These are phyloP conservation scores for Cyberlindnera petersonii DNA, from an alignment of 805 yeast species.

Conservation along the genomic window DNA sequence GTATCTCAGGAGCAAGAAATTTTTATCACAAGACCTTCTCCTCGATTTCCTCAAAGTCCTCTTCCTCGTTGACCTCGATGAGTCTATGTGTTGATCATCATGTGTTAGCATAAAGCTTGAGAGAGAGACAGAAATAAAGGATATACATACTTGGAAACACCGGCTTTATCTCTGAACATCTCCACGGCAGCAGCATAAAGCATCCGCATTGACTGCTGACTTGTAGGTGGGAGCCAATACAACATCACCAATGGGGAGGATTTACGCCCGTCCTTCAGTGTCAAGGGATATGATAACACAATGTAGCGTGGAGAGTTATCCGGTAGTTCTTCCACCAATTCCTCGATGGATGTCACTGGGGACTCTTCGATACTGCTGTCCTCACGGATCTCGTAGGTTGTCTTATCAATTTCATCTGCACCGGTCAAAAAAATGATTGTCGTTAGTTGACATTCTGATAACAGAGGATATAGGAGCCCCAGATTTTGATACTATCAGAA, in stretches of 20 bases:
- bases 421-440: no score
- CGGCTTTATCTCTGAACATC: conserved; percentile 59
- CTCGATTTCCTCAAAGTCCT: conserved; percentile 61
- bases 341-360: conserved; percentile 50
- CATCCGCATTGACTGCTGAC: conserved; percentile 82
- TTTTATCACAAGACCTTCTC: conserved; percentile 22
- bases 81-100: conserved; percentile 40
- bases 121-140: conserved; percentile 20
- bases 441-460: conserved; percentile 5
- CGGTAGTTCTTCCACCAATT: conserved; percentile 71
- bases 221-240: conserved; percentile 86
- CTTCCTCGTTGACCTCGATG: conserved; percentile 61
- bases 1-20: neutral
- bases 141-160: conserved; percentile 30
- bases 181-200: conserved; percentile 89
- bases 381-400: conserved; percentile 45
- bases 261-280: conserved; percentile 65
- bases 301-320: conserved; percentile 77
- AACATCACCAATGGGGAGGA: conserved; percentile 71
- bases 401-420: conserved; percentile 52
- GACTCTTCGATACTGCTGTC: conserved; percentile 41
- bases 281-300: conserved; percentile 71
- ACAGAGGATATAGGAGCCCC: neutral
- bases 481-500: neutral
- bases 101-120: conserved; percentile 18